These are phyloP conservation scores for Cyclaneusma minus DNA, from an alignment of 2,329 filamentous ascomycete species.

Conservation along the genomic window DNA sequence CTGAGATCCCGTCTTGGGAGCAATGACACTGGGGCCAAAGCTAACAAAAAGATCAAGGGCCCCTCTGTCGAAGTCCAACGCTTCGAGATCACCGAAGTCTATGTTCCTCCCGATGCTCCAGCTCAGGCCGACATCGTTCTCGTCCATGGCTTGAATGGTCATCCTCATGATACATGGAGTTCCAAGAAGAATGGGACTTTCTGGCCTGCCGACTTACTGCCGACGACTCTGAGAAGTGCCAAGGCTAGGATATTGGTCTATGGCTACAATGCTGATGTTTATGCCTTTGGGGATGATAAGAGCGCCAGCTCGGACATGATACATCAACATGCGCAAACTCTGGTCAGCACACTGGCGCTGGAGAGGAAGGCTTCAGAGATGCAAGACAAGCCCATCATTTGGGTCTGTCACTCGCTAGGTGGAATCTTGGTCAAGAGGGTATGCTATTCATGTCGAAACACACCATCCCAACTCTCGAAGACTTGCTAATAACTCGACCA, in stretches of 20 bases:
- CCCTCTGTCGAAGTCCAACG: constrained; percentile 31
- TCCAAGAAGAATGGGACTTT: constrained; percentile 39
- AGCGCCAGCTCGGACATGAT: constrained; percentile 51
- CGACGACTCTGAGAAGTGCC: constrained; percentile 36
- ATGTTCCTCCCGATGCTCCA: constrained; percentile 40
- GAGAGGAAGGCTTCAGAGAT: constrained; percentile 44
- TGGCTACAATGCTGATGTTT: constrained; percentile 56
- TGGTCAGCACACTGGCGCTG: constrained; percentile 45
- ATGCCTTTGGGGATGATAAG: constrained; percentile 29
- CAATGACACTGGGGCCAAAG: too few relatives aligned
- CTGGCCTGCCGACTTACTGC: constrained; percentile 56
- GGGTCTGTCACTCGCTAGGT: constrained; percentile 60
- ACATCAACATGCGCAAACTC: constrained; percentile 54
- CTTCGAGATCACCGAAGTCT: constrained; percentile 43
- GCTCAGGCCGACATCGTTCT: constrained; percentile 52
- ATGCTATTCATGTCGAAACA: too few relatives aligned
- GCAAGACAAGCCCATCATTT: constrained; percentile 52
- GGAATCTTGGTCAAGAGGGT: constrained; percentile 54
- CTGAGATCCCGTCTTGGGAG: too few relatives aligned
- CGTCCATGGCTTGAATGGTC: constrained; percentile 55
- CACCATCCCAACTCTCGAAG: too few relatives aligned
- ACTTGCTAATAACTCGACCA: constrained; percentile 3
- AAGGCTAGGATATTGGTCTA: constrained; percentile 54
- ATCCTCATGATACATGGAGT: constrained; percentile 47
- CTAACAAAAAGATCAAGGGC: too few relatives aligned